Base-by-base conservation (phyloP, 2,329 filamentous ascomycete species). In the Trichoderma sp. region DNA sequence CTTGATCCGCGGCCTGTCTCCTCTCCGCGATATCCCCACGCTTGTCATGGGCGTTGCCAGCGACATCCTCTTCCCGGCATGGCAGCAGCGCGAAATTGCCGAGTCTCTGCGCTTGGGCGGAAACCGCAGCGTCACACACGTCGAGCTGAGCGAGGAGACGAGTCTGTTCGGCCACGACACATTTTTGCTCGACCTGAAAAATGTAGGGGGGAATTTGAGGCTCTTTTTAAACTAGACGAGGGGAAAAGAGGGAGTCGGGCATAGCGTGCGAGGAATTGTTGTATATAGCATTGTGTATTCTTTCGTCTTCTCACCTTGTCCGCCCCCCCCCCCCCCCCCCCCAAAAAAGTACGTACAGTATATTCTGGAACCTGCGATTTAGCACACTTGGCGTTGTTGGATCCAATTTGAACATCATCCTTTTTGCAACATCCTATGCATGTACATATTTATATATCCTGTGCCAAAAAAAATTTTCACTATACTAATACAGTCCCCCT, bases 111-210 rank as follows among this genome's bases (percentile, higher is more conserved):
- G 89, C 70, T 85, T 87, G 39, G 87, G 87, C 0, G 96, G 96
- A 0, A 98, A 97, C 76, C 85, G 87, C 70, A 88, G 87, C 37
- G 94, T 99, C 0, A 90, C 89, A 55, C 94, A 99, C 79, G 87
- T 96, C 16, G 96, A 99, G 82, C 83, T 99, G 60, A 96, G 94
- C 39, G 93, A 98, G 81, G 94, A 98, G 81, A 88, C 96, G 80
- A 97, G 94, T 75, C 81, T 97, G 75, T 99, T 99, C 78, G 96
- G 96, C 0, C 96, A 99, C 76, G 96, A 99, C 77, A 98, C 95
- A 0, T 99, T 99, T 78, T 80, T 99, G 76, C 82, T 99, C 54
- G 96, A 99, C 80, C 81, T 98, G 68, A 90, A 97, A 81, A 91
- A 97, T 74, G 93, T 99, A 60, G 96, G 96, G 4, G 94, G 93